phyloP scores from a whole-genome alignment of 345 rosid genomes.

The Ceriops tagal region DNA sequence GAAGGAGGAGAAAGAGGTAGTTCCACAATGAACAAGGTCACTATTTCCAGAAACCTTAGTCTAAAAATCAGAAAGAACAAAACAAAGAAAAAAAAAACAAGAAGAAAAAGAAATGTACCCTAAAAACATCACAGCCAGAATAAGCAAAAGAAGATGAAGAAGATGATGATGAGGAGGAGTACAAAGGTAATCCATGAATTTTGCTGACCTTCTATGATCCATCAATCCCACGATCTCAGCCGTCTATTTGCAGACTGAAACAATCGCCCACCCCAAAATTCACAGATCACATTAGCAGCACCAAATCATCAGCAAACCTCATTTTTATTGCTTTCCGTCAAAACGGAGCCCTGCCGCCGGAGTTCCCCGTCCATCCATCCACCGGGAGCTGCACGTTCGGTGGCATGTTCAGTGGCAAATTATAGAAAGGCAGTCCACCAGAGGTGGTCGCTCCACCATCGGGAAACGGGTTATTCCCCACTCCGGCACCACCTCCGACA shows the following conservation, averaged over 20 bases:
- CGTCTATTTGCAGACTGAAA: not conserved
- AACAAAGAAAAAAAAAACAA: not conserved
- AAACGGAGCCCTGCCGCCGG: slow-evolving; percentile 64
- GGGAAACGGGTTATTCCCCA: slow-evolving; percentile 40
- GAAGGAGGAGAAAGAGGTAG: slow-evolving; percentile 7
- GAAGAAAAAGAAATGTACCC: slow-evolving; percentile 8
- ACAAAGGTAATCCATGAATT: slow-evolving; percentile 15
- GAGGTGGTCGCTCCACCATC: slow-evolving; percentile 30
- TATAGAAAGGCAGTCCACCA: slow-evolving; percentile 85
- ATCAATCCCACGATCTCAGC: not conserved
- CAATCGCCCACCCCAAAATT: not conserved
- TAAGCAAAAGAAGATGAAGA: not conserved
- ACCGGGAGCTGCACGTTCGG: slow-evolving; percentile 64
- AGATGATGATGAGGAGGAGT: not conserved
- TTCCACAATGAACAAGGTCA: slow-evolving; percentile 28
- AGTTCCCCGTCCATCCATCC: slow-evolving; percentile 76
- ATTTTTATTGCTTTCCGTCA: slow-evolving; percentile 20
- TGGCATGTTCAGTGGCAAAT: slow-evolving; percentile 68
- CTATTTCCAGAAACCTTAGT: slow-evolving; percentile 25
- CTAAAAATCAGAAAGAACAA: slow-evolving; percentile 11
- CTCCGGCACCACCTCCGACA: slow-evolving; percentile 32
- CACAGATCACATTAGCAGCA: slow-evolving; percentile 2
- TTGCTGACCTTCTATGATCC: slow-evolving; percentile 21
- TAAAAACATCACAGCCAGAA: slow-evolving; percentile 7
- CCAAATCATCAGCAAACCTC: not conserved